phyloP scores from a whole-genome alignment of 305 asterid genomes.

The Fraxinus baroniana region DNA sequence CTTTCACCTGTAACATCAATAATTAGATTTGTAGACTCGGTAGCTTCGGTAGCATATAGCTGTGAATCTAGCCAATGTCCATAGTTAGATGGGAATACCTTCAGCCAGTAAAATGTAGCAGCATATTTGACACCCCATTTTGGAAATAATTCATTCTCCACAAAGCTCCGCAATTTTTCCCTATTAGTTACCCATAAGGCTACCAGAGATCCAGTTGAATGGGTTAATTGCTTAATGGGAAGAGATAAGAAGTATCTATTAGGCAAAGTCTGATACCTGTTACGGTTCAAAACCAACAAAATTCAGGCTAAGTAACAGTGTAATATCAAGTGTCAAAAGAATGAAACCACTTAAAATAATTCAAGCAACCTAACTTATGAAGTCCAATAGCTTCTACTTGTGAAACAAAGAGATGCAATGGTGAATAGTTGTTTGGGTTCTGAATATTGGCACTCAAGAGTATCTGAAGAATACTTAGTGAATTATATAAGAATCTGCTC shows the following conservation, averaged over 20 bases:
- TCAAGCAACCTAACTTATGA: background rate
- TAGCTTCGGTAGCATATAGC: background rate
- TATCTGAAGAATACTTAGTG: background rate
- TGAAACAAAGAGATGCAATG: background rate
- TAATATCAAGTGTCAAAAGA: background rate
- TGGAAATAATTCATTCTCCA: conserved; percentile 78
- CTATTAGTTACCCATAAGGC: conserved; percentile 95
- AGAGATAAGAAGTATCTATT: conserved; percentile 73
- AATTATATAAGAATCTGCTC: background rate
- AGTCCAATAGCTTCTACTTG: background rate
- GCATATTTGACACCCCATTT: conserved; percentile 76
- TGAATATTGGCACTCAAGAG: background rate
- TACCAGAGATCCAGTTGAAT: conserved; percentile 70
- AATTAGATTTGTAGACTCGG: conserved; percentile 14
- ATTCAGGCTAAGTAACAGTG: background rate
- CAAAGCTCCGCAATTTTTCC: conserved; percentile 77
- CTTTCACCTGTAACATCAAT: conserved; percentile 55
- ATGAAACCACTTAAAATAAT: background rate
- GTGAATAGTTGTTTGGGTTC: background rate
- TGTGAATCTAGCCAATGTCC: background rate
- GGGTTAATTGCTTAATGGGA: conserved; percentile 76
- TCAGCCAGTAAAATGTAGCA: conserved; percentile 83
- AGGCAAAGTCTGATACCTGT: conserved; percentile 83
- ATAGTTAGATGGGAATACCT: conserved; percentile 43
- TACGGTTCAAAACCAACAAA: conserved; percentile 20